A percentile compares a stretch with the other conserved stretches of the same genome.
Evolutionary conservation across 202 grass and related monocot genomes (phyloP).

Genomic region (Carex sylvatica): DNA sequence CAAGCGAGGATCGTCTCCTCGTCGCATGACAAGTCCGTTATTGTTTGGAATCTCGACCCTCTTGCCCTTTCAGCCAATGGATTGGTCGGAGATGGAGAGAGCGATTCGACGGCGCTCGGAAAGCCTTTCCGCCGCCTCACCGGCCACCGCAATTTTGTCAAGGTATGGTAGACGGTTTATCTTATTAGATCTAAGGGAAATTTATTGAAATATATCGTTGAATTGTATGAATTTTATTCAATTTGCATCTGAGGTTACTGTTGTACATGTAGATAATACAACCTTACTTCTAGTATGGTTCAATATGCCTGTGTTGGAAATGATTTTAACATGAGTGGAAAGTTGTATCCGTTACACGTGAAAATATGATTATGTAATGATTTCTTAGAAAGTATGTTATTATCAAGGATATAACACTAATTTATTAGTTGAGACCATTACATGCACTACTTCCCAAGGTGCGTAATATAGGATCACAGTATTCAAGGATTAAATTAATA

Average conservation of each 20-base stretch:
- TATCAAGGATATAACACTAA: neutral
- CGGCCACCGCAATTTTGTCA: slow-evolving; percentile 86
- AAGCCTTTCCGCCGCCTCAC: slow-evolving; percentile 72
- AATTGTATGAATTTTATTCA: neutral
- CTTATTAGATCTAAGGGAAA: neutral
- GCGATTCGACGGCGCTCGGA: slow-evolving; percentile 38
- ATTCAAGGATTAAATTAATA: neutral
- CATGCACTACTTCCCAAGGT: neutral
- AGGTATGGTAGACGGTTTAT: slow-evolving; percentile 19
- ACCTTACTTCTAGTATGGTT: neutral
- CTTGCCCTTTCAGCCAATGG: slow-evolving; percentile 27
- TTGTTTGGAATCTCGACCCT: slow-evolving; percentile 75
- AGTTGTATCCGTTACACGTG: too few species aligned
- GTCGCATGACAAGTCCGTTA: slow-evolving; percentile 88
- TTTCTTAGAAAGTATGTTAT: neutral
- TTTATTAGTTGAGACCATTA: neutral
- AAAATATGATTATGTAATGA: neutral
- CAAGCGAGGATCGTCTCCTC: slow-evolving; percentile 71
- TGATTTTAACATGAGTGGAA: neutral
- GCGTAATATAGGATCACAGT: neutral
- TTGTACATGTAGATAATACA: neutral
- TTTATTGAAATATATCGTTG: neutral
- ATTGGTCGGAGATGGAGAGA: slow-evolving; percentile 11
- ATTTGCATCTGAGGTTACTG: neutral
- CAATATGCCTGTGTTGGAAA: neutral